Conservation (phyloP, 2,329 filamentous ascomycete species). For the Colletotrichum sojae region DNA sequence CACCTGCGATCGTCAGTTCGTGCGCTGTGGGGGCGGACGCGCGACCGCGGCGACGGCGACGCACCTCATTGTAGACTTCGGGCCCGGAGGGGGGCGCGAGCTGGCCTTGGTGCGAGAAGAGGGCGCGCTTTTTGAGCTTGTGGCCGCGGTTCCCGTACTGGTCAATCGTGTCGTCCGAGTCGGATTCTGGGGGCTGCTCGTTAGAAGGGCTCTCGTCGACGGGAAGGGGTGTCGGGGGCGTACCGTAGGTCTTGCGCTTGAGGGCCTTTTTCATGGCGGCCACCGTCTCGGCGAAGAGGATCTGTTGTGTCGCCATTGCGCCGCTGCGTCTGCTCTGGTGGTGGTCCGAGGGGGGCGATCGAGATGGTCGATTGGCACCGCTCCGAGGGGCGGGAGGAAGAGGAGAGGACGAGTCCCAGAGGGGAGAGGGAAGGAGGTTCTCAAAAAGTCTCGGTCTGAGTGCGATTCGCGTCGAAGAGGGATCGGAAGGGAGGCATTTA, state of each 20-base stretch:
- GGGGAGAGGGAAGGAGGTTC: background rate
- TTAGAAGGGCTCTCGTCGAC: conserved; percentile 19
- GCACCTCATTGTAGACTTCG: conserved; percentile 79
- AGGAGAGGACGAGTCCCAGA: background rate
- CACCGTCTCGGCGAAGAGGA: conserved; percentile 76
- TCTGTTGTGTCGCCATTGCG: conserved; percentile 67
- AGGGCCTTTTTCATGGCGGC: conserved; percentile 77
- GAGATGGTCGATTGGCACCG: conserved; percentile 20
- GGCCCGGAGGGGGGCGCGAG: conserved; percentile 76
- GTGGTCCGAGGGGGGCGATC: conserved; percentile 31
- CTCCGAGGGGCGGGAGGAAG: conserved; percentile 5
- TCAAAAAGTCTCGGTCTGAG: background rate
- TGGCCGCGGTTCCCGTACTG: conserved; percentile 81
- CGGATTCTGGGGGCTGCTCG: conserved; percentile 71
- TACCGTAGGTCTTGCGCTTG: conserved; percentile 75
- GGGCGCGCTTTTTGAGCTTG: conserved; percentile 82
- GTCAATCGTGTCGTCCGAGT: conserved; percentile 81
- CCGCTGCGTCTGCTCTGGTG: conserved; percentile 25
- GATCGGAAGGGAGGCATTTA: conserved; percentile 31
- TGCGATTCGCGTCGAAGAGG: conserved; percentile 4
- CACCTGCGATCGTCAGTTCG: conserved; percentile 60
- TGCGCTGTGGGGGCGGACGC: background rate
- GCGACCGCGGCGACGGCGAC: conserved; percentile 42
- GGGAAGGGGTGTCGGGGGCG: conserved; percentile 32
- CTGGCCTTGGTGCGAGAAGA: conserved; percentile 79